Percentiles rank a stretch among this genome's conserved stretches.
phyloP scores from a whole-genome alignment of 2,329 filamentous ascomycete species.

The Aspergillus oerlinghausenensis region DNA sequence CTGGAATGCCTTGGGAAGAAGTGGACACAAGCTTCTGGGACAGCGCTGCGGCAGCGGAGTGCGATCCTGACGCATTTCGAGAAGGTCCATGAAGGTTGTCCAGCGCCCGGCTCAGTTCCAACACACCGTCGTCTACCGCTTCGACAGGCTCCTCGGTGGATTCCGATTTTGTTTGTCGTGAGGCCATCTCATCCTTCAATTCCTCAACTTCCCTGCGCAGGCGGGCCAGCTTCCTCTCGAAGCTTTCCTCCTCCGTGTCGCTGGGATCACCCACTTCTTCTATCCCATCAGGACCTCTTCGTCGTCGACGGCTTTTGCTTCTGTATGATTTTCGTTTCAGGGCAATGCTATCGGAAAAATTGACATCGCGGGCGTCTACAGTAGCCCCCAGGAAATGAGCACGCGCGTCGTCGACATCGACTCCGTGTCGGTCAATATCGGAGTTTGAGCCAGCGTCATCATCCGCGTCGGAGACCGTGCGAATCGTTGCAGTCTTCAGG shows the following conservation, averaged over 20 bases:
- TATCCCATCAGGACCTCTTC: constrained; percentile 41
- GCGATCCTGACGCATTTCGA: constrained; percentile 19
- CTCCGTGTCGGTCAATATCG: constrained; percentile 69
- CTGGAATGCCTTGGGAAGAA: constrained; percentile 3
- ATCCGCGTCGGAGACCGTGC: constrained; percentile 54
- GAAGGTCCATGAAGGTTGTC: constrained; percentile 54
- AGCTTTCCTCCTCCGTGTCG: constrained; percentile 71
- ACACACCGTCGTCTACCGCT: constrained; percentile 52
- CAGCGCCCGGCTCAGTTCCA: constrained; percentile 66
- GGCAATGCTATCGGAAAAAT: constrained; percentile 85
- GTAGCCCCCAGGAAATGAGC: constrained; percentile 70
- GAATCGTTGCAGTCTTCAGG: constrained; percentile 49
- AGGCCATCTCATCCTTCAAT: constrained; percentile 51
- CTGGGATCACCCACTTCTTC: constrained; percentile 70
- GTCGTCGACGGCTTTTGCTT: constrained; percentile 63
- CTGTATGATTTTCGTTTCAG: constrained; percentile 80
- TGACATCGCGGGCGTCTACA: constrained; percentile 71
- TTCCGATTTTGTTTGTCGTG: constrained; percentile 51
- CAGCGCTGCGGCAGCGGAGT: constrained; percentile 32
- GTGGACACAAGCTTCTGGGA: constrained; percentile 29
- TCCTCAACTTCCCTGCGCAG: constrained; percentile 79
- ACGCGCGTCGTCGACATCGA: constrained; percentile 75
- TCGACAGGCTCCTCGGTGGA: constrained; percentile 41
- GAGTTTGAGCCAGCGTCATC: constrained; percentile 50
- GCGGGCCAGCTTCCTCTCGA: constrained; percentile 75